Evolutionary conservation across 2,329 filamentous ascomycete genomes (phyloP).

Genomic region (Stachybotrys chartarum): DNA sequence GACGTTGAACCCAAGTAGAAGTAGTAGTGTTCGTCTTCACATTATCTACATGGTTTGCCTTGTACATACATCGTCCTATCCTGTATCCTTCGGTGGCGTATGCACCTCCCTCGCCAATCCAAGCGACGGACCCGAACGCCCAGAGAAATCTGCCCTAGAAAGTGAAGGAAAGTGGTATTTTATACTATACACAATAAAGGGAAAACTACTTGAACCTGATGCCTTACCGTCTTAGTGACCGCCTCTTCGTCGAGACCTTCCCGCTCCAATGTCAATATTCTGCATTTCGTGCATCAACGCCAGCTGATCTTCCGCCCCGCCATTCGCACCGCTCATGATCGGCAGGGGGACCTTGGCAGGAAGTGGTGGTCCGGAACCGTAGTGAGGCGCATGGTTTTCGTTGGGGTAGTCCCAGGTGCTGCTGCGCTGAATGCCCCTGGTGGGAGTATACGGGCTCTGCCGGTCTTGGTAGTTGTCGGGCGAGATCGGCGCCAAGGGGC

Average conservation of each 20-base stretch:
- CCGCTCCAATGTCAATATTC: slow-evolving; percentile 57
- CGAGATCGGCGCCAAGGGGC: slow-evolving; percentile 46
- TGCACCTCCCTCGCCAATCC: too few species aligned
- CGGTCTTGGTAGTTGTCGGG: slow-evolving; percentile 44
- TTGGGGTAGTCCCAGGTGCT: slow-evolving; percentile 46
- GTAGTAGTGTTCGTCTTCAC: too few species aligned
- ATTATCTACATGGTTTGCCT: too few species aligned
- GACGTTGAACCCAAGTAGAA: too few species aligned
- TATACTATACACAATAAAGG: not conserved
- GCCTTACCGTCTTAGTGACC: slow-evolving; percentile 25
- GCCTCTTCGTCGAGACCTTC: slow-evolving; percentile 45
- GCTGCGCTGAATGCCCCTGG: slow-evolving; percentile 32
- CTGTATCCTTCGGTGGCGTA: too few species aligned
- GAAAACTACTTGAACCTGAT: slow-evolving; percentile 4
- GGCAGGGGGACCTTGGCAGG: slow-evolving; percentile 63
- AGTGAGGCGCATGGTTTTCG: slow-evolving; percentile 42
- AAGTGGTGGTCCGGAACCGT: slow-evolving; percentile 45
- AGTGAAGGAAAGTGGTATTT: not conserved
- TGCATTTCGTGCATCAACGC: slow-evolving; percentile 67
- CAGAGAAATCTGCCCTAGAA: not conserved
- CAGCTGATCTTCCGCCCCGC: slow-evolving; percentile 36
- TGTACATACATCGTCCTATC: too few species aligned
- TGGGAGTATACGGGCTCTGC: slow-evolving; percentile 23
- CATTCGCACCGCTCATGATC: slow-evolving; percentile 36
- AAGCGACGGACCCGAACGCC: too few species aligned